These are phyloP conservation scores for Echinosophora koreensis DNA, from an alignment of 306 rosid genomes.

Conservation along the genomic window DNA sequence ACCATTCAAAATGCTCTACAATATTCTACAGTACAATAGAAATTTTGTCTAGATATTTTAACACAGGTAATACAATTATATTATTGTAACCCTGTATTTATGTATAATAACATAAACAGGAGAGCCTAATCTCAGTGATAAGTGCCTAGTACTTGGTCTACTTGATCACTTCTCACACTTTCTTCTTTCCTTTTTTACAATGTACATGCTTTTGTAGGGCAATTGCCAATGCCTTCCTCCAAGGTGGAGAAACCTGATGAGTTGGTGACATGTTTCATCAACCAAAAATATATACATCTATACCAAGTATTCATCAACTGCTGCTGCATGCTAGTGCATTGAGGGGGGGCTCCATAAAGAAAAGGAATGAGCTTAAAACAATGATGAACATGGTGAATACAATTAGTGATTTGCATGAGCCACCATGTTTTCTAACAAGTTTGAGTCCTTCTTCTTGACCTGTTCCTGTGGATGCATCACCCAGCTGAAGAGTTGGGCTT, in stretches of 20 bases:
- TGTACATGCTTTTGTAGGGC: neutral
- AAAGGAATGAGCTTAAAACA: conserved; percentile 60
- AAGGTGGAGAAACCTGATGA: conserved; percentile 21
- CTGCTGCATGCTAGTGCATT: conserved; percentile 55
- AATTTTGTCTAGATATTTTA: neutral
- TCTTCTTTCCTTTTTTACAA: neutral
- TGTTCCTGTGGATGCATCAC: conserved; percentile 59
- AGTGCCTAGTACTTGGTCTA: neutral
- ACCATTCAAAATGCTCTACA: too few species aligned
- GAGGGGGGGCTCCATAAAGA: conserved; percentile 79
- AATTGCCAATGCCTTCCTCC: neutral
- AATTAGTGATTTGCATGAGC: conserved; percentile 70
- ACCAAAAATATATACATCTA: conserved; percentile 33
- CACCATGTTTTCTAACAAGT: conserved; percentile 65
- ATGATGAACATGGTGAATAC: conserved; percentile 67
- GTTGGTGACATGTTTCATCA: conserved; percentile 26
- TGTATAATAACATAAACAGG: neutral
- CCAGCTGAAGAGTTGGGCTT: conserved; percentile 65
- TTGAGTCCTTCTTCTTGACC: conserved; percentile 77
- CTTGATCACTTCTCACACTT: neutral
- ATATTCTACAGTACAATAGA: neutral
- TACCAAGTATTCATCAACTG: conserved; percentile 39
- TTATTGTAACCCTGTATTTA: conserved; percentile 2
- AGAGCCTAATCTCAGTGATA: conserved; percentile 25
- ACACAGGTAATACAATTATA: neutral